phyloP scores from a whole-genome alignment of 176 grass and related monocot genomes.

The Avena eriantha region DNA sequence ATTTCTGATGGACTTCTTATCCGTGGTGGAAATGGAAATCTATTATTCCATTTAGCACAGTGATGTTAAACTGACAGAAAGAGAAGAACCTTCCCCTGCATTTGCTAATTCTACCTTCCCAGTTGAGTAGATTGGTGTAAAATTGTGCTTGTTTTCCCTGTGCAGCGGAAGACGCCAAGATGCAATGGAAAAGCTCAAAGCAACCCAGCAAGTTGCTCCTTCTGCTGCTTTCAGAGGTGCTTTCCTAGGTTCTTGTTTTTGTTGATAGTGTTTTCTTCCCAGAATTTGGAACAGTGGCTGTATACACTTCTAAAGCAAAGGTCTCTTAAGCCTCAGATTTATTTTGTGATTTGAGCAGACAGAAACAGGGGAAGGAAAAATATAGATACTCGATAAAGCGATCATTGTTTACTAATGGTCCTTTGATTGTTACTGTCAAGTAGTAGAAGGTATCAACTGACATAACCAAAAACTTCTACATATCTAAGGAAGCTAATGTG shows the following conservation, averaged over 20 bases:
- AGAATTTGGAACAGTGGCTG: background rate
- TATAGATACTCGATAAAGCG: background rate
- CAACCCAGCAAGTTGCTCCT: slow-evolving; percentile 54
- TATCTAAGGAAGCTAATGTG: background rate
- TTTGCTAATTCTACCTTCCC: background rate
- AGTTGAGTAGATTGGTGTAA: slow-evolving; percentile 14
- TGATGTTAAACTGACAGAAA: background rate
- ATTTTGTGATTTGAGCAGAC: background rate
- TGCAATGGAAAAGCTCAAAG: slow-evolving; percentile 81
- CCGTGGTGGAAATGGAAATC: background rate
- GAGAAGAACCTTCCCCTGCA: background rate
- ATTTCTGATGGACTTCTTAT: background rate
- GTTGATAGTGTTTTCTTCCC: background rate
- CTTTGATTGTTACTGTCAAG: background rate
- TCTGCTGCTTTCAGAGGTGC: slow-evolving; percentile 73
- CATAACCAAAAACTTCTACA: background rate
- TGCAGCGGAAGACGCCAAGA: slow-evolving; percentile 69
- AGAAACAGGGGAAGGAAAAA: background rate
- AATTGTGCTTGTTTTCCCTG: slow-evolving; percentile 11
- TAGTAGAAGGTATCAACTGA: background rate
- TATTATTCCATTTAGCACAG: slow-evolving; percentile 10
- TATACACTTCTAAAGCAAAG: slow-evolving; percentile 15
- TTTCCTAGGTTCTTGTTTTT: slow-evolving; percentile 22
- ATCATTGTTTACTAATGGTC: background rate
- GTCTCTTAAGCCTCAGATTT: background rate